Evolutionary conservation across 768 basidiomycete species (phyloP).

Genomic region (Amylocystis lapponica): DNA sequence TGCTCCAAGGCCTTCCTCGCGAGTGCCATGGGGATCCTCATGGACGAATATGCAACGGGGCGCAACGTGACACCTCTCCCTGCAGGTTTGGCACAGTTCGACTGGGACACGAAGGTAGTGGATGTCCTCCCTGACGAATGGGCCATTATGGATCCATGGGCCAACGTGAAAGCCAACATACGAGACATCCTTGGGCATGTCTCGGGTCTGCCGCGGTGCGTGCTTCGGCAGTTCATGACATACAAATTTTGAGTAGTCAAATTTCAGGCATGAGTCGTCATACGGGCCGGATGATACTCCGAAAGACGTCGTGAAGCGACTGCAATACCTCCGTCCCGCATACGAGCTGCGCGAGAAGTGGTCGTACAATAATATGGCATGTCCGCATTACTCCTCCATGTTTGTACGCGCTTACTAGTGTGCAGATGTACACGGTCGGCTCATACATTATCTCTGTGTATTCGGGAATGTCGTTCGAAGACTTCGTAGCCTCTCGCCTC

Average conservation of each 20-base stretch:
- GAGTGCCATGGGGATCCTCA: conserved; percentile 23
- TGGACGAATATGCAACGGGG: conserved; percentile 26
- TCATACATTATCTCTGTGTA: conserved; percentile 30
- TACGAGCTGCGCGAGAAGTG: conserved; percentile 32
- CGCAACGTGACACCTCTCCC: conserved; percentile 22
- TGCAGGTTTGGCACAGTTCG: conserved; percentile 11
- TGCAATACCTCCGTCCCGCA: conserved; percentile 26
- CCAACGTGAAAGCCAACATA: conserved; percentile 29
- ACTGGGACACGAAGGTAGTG: conserved; percentile 24
- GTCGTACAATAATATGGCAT: conserved; percentile 35
- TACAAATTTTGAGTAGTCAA: not conserved
- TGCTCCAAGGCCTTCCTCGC: conserved; percentile 28
- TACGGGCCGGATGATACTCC: conserved; percentile 26
- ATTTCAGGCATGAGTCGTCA: conserved; percentile 29
- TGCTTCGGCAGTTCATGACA: not conserved
- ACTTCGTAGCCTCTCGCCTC: conserved; percentile 38
- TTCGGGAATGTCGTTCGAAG: conserved; percentile 26
- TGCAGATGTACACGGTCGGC: conserved; percentile 35
- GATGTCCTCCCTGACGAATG: conserved; percentile 37
- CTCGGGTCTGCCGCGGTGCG: conserved; percentile 33
- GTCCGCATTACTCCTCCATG: not conserved
- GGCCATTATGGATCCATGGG: conserved; percentile 37
- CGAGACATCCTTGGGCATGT: conserved; percentile 34
- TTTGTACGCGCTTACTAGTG: not conserved
- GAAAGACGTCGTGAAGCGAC: conserved; percentile 14